These are phyloP conservation scores for Chenopodium quinoa DNA, from an alignment of 148 eudicot species.

Conservation along the genomic window DNA sequence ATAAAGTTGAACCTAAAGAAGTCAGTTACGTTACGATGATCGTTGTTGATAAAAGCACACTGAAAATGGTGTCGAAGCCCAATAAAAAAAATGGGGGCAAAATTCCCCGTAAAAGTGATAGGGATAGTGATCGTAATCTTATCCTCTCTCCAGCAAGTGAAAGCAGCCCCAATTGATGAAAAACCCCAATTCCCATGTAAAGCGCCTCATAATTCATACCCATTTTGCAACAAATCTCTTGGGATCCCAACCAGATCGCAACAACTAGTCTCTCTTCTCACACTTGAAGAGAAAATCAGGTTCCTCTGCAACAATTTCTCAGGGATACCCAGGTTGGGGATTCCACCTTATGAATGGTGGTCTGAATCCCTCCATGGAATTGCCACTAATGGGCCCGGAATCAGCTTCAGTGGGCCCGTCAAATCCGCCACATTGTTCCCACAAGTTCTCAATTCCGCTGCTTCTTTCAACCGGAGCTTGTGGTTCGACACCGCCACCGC, in stretches of 20 bases:
- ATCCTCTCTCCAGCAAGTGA: slow-evolving; percentile 5
- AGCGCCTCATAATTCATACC: slow-evolving; percentile 50
- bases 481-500: slow-evolving; percentile 59
- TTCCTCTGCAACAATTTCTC: slow-evolving; percentile 65
- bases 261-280: slow-evolving; percentile 60
- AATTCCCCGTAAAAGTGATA: background rate
- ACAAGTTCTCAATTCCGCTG: slow-evolving; percentile 59
- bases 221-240: slow-evolving; percentile 64
- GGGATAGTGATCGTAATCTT: background rate
- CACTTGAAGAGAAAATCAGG: slow-evolving; percentile 59
- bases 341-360: slow-evolving; percentile 91
- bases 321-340: slow-evolving; percentile 51
- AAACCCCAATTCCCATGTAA: slow-evolving; percentile 50
- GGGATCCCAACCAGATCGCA: slow-evolving; percentile 40
- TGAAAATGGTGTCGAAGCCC: background rate
- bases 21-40: too few relatives aligned
- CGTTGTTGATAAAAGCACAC: too few relatives aligned
- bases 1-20: too few relatives aligned
- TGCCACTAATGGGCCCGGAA: slow-evolving; percentile 77
- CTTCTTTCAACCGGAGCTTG: slow-evolving; percentile 57
- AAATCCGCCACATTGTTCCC: slow-evolving; percentile 71
- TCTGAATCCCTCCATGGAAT: slow-evolving; percentile 91
- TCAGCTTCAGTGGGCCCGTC: slow-evolving; percentile 56
- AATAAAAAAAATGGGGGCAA: background rate
- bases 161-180: background rate